Conservation (phyloP, 805 yeast species). For the Spathaspora passalidarum region DNA sequence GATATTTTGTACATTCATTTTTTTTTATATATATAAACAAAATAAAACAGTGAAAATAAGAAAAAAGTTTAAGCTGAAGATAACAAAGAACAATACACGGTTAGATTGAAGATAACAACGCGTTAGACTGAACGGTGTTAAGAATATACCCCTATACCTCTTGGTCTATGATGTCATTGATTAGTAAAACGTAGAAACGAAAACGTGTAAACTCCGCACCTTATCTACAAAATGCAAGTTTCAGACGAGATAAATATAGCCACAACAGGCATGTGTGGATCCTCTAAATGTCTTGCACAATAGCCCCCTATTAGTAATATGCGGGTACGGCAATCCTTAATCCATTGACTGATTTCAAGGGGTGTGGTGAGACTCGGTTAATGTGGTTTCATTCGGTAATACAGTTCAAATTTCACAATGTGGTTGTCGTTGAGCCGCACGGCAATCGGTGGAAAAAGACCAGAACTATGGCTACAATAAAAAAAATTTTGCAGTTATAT, state of each 20-base stretch:
- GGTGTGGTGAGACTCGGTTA: background rate
- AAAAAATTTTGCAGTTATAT: background rate
- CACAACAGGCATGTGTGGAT: background rate
- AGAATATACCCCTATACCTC: no score
- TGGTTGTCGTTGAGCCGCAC: constrained; percentile 4
- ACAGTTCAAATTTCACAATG: background rate
- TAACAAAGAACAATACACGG: no score
- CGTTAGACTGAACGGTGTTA: no score
- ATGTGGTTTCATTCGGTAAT: background rate
- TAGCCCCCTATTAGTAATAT: no score
- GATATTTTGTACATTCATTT: background rate
- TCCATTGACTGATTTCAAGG: background rate
- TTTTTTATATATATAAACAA: background rate
- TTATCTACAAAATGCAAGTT: background rate
- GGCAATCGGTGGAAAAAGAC: constrained; percentile 6
- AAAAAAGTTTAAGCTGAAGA: no score
- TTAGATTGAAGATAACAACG: no score
- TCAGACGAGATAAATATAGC: background rate
- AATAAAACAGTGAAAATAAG: no score
- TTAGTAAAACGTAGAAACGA: background rate
- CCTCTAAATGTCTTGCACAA: no score
- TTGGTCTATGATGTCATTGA: background rate
- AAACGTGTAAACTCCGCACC: background rate
- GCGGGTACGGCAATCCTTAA: background rate
- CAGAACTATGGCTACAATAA: background rate